phyloP scores from a whole-genome alignment of 2,329 filamentous ascomycete species.

The Neopestalotiopsis sp. region DNA sequence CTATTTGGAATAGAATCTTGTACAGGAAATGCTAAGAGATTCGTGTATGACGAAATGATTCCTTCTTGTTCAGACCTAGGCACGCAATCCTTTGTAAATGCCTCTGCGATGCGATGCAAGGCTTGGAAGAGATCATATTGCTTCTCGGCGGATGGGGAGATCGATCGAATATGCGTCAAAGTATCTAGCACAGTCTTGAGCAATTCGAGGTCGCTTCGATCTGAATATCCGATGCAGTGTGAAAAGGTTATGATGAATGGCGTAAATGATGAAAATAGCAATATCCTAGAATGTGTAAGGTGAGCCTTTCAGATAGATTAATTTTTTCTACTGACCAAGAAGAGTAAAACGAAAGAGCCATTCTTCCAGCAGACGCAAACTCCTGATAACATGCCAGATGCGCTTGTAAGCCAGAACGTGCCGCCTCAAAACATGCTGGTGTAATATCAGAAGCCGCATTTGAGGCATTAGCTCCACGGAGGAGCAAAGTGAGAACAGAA shows the following conservation, averaged over 20 bases:
- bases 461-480: not conserved
- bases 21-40: not conserved
- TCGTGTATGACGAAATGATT: not conserved
- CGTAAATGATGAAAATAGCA: not conserved
- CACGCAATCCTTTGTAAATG: not conserved
- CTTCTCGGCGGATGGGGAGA: not conserved
- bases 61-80: not conserved
- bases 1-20: not conserved
- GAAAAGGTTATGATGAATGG: constrained; percentile 2
- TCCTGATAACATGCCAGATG: not conserved
- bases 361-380: not conserved
- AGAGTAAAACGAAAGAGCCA: not conserved
- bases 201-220: not conserved
- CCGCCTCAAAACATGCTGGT: not conserved
- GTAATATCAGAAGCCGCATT: not conserved
- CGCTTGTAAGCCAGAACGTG: not conserved
- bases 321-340: not conserved
- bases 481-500: not conserved
- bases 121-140: not conserved
- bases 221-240: not conserved
- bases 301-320: not conserved
- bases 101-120: not conserved
- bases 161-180: not conserved
- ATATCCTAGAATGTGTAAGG: not conserved
- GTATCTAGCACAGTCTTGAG: not conserved